Conservation (phyloP, 805 yeast genomes). For the Candida multigemmis region DNA sequence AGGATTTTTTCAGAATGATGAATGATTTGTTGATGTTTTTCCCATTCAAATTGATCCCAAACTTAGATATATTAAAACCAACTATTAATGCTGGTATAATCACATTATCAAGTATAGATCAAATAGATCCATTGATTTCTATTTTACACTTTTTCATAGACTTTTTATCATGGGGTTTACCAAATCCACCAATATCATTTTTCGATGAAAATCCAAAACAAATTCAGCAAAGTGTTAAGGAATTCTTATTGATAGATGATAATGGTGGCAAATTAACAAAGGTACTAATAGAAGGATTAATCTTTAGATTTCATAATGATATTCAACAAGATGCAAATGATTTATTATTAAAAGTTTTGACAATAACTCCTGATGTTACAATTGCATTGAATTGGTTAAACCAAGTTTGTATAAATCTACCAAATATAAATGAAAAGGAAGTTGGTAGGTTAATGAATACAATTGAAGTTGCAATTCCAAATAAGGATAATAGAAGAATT, state of each 20-base stretch:
- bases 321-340: conserved; percentile 69
- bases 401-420: conserved; percentile 45
- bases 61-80: conserved; percentile 38
- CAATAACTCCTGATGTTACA: conserved; percentile 36
- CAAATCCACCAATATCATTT: conserved; percentile 69
- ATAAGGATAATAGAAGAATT: conserved; percentile 65
- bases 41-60: conserved; percentile 42
- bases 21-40: conserved; percentile 70
- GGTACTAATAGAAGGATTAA: conserved; percentile 54
- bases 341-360: conserved; percentile 54
- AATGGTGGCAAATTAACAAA: conserved; percentile 51
- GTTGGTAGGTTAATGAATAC: conserved; percentile 50
- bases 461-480: conserved; percentile 50
- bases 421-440: conserved; percentile 63
- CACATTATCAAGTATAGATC: conserved; percentile 43
- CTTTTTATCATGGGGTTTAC: conserved; percentile 76
- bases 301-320: conserved; percentile 63
- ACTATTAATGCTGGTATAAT: conserved; percentile 52
- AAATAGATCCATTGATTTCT: conserved; percentile 61
- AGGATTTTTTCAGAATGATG: conserved; percentile 80
- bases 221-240: conserved; percentile 38
- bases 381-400: conserved; percentile 53
- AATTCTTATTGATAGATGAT: conserved; percentile 29
- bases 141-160: conserved; percentile 76
- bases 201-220: conserved; percentile 45